These are phyloP conservation scores for Oldenlandia corymbosa DNA, from an alignment of 257 asterid species.

Conservation along the genomic window DNA sequence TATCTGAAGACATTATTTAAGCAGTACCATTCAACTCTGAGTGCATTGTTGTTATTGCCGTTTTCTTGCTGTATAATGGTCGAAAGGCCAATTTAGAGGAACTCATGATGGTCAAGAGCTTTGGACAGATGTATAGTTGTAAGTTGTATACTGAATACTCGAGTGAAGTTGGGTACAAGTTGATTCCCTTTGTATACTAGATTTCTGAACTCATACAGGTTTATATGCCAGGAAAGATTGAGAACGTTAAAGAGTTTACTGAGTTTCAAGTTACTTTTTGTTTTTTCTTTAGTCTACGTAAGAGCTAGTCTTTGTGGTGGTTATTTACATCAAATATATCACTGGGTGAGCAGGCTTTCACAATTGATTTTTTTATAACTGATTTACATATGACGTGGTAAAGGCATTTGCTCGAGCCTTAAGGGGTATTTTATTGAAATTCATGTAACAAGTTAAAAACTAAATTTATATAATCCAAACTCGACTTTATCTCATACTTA, in stretches of 20 bases:
- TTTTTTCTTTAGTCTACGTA: slow-evolving; percentile 3
- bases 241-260: slow-evolving; percentile 2
- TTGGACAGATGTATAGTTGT: slow-evolving; percentile 69
- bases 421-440: too few relatives aligned
- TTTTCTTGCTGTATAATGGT: slow-evolving; percentile 65
- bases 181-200: slow-evolving; percentile 84
- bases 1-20: slow-evolving; percentile 41
- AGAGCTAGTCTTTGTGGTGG: too few relatives aligned
- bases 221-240: slow-evolving; percentile 3
- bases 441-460: too few relatives aligned
- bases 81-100: slow-evolving; percentile 79
- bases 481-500: too few relatives aligned
- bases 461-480: too few relatives aligned
- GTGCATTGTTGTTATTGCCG: slow-evolving; percentile 36
- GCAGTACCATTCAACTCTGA: slow-evolving; percentile 79
- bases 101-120: slow-evolving; percentile 60
- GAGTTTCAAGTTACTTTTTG: background rate
- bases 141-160: slow-evolving; percentile 49
- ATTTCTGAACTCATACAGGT: slow-evolving; percentile 9
- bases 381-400: too few relatives aligned
- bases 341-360: background rate
- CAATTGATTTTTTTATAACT: too few relatives aligned
- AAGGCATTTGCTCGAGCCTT: too few relatives aligned
- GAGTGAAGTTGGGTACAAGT: slow-evolving; percentile 62
- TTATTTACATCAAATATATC: background rate